Percentiles rank a stretch among this genome's conserved stretches.
phyloP scores from a whole-genome alignment of 2,329 filamentous ascomycete species.

The Trichophyton benhamiae region DNA sequence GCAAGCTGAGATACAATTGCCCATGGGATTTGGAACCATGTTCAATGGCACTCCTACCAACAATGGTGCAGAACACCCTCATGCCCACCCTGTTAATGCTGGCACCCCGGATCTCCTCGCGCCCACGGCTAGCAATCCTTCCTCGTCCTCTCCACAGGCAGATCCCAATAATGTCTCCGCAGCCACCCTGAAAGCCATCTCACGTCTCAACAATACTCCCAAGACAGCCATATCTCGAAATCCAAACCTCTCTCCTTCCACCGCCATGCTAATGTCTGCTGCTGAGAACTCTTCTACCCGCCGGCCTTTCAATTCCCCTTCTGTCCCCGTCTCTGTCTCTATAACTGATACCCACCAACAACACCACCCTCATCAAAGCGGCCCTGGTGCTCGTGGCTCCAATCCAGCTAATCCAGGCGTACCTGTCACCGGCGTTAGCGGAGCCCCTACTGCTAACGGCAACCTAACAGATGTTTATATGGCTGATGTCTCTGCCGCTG shows the following conservation, averaged over 20 bases:
- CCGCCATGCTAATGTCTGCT: slow-evolving; percentile 17
- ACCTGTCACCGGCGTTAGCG: not conserved
- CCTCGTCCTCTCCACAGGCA: slow-evolving; percentile 12
- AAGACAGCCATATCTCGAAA: slow-evolving; percentile 18
- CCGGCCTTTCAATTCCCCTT: not conserved
- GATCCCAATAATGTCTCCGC: slow-evolving; percentile 20
- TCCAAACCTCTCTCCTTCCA: slow-evolving; percentile 15
- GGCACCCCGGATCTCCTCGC: slow-evolving; percentile 4
- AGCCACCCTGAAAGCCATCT: slow-evolving; percentile 26
- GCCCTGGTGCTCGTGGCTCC: not conserved
- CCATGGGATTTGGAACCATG: slow-evolving; percentile 31
- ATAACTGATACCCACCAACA: not conserved
- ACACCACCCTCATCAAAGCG: not conserved
- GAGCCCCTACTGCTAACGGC: not conserved
- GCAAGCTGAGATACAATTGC: slow-evolving; percentile 19
- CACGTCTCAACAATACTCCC: slow-evolving; percentile 27
- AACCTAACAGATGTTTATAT: slow-evolving; percentile 4
- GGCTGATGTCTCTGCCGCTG: not conserved
- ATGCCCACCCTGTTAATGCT: not conserved
- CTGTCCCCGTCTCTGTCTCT: not conserved
- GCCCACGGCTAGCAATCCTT: slow-evolving; percentile 7
- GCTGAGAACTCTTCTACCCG: slow-evolving; percentile 4
- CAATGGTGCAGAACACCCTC: not conserved
- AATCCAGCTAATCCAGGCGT: not conserved
- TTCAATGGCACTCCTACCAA: slow-evolving; percentile 15